Conservation (phyloP, 2,329 filamentous ascomycete genomes). For the Fonsecaea pedrosoi region DNA sequence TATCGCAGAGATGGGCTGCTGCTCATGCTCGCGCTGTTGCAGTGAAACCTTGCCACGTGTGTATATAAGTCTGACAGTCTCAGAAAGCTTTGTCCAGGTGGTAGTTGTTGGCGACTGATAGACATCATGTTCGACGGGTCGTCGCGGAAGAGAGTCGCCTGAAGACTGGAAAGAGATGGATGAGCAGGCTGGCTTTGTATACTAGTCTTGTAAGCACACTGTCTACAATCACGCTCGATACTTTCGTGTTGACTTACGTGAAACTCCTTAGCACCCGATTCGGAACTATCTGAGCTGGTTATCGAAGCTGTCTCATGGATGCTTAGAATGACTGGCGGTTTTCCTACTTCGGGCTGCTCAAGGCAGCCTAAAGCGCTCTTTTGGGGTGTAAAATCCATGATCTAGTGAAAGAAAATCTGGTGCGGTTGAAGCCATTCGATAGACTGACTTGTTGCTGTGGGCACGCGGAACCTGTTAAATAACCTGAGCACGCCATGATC, state of each 20-base stretch:
- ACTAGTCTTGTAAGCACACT: neutral
- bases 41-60: slow-evolving; percentile 4
- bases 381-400: neutral
- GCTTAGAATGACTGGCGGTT: slow-evolving; percentile 4
- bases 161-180: neutral
- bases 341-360: neutral
- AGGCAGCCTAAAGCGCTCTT: neutral
- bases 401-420: neutral
- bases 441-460: neutral
- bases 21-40: neutral
- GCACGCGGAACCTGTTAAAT: neutral
- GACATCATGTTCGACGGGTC: slow-evolving; percentile 2
- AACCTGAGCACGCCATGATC: neutral
- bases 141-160: neutral
- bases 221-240: neutral
- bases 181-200: neutral
- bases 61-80: slow-evolving; percentile 15
- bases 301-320: slow-evolving; percentile 1
- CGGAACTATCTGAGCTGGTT: neutral
- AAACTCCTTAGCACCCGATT: neutral
- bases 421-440: neutral
- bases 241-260: neutral
- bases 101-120: neutral
- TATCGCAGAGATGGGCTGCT: slow-evolving; percentile 16
- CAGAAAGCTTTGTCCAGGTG: slow-evolving; percentile 5